phyloP scores from a whole-genome alignment of 257 asterid species.

The Solanum okadae region DNA sequence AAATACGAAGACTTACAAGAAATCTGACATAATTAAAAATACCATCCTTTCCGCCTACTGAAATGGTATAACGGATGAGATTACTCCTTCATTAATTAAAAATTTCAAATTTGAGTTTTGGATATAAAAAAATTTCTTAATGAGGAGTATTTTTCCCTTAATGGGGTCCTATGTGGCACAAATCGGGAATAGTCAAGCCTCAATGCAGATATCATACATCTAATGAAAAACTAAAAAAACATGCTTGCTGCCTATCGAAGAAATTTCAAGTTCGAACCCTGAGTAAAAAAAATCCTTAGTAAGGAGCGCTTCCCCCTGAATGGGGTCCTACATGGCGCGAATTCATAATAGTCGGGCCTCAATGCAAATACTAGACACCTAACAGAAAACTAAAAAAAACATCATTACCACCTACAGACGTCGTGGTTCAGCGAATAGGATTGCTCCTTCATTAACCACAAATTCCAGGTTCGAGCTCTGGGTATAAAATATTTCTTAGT shows the following conservation, averaged over 20 bases:
- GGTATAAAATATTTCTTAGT: background rate
- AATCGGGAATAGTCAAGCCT: background rate
- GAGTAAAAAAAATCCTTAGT: background rate
- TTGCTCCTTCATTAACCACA: background rate
- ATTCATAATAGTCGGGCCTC: background rate
- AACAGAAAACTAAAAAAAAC: background rate
- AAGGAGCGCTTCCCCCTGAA: no score
- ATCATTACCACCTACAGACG: background rate
- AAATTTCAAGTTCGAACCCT: background rate
- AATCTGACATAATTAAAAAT: background rate
- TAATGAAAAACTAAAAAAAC: background rate
- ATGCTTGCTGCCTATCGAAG: no score
- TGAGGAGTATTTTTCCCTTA: no score
- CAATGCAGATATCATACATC: background rate
- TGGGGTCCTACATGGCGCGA: no score
- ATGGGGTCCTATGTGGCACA: background rate
- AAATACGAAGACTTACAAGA: background rate
- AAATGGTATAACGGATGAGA: background rate
- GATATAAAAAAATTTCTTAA: no score
- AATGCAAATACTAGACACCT: background rate
- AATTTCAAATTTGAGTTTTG: background rate
- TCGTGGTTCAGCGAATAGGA: background rate
- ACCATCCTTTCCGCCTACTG: background rate
- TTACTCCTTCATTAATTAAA: no score
- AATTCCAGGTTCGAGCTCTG: background rate